Evolutionary conservation across 208 protist species (phyloP).

Genomic region (Vickermania ingenoplastis): DNA sequence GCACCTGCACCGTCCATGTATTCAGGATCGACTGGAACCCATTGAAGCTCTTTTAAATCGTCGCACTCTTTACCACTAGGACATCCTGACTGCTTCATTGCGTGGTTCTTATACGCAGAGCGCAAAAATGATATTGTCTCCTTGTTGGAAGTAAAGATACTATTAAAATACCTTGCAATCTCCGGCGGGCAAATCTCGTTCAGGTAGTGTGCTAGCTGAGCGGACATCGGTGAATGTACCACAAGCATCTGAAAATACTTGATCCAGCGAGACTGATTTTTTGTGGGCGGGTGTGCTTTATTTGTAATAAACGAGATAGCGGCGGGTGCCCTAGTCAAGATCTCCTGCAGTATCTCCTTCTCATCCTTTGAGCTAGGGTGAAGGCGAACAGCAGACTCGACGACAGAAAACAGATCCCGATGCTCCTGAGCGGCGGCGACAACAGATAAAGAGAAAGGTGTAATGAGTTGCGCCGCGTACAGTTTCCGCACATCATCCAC

Average conservation of each 20-base stretch:
- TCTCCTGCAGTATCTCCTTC: neutral
- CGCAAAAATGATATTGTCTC: neutral
- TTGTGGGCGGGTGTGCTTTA: neutral
- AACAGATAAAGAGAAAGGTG: neutral
- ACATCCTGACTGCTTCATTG: neutral
- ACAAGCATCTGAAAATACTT: constrained; percentile 1
- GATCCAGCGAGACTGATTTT: neutral
- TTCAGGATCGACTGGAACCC: neutral
- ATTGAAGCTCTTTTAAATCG: neutral
- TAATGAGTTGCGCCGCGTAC: neutral
- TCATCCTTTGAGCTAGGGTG: neutral
- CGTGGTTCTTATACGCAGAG: neutral
- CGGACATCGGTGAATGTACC: neutral
- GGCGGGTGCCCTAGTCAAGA: neutral
- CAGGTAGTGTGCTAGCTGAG: neutral
- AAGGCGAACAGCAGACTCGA: neutral
- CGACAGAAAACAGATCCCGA: neutral
- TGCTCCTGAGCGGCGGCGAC: neutral
- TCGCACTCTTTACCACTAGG: neutral
- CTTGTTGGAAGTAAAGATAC: neutral
- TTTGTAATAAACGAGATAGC: neutral
- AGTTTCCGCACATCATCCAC: neutral
- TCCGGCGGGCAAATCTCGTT: neutral
- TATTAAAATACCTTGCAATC: neutral
- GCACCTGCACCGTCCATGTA: neutral